Evolutionary conservation across 2,329 filamentous ascomycete genomes (phyloP), one percentile per base, ranked within the genome.

Genomic region (Myriosclerotinia duriaeana): DNA sequence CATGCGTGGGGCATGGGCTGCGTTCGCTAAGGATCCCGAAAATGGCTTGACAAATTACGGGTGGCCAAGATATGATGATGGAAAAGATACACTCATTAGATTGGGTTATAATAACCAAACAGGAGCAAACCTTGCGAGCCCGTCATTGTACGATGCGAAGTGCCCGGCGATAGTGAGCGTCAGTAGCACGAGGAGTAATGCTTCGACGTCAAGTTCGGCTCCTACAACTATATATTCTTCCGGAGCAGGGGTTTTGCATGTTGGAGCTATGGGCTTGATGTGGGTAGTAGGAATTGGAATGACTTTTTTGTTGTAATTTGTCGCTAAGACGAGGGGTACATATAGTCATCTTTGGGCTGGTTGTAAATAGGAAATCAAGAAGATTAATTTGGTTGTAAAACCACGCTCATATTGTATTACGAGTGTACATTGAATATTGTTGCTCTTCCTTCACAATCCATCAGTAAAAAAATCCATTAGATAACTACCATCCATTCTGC

Each of bases 21-120:
- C 77, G 1, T 80, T 80, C 69, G 78, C 78, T 15, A 79, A 77
- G 64, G 72, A 79, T 68, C 77, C 79, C 1, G 66, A 65, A 12
- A 70, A 75, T 22, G 78, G 78, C 2, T 67, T 79, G 38, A 71
- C 64, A 17, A 70, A 62, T 2, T 77, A 77, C 66, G 72, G 75
- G 55, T 69, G 65, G 65, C 67, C 67, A 34, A n/a, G 40, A 30
- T 69, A 69, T 44, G 53, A 61, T 3, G 5, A 50, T 34, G 40
- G 20, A 40, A 53, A 44, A n/a, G 48, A 64, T n/a, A 67, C 67
- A 2, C 52, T 69, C 30, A 46, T 69, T 22, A 59, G 67, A 50
- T 62, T 69, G 22, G 67, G 55, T 30, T 69, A 56, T 15, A 60
- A 69, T 50, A 69, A 69, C 26, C 38, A 60, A 26, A 67, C 67